Evolutionary conservation across 305 asterid genomes (phyloP), one percentile per base, ranked within the genome.

Genomic region (Fraxinus greggii): DNA sequence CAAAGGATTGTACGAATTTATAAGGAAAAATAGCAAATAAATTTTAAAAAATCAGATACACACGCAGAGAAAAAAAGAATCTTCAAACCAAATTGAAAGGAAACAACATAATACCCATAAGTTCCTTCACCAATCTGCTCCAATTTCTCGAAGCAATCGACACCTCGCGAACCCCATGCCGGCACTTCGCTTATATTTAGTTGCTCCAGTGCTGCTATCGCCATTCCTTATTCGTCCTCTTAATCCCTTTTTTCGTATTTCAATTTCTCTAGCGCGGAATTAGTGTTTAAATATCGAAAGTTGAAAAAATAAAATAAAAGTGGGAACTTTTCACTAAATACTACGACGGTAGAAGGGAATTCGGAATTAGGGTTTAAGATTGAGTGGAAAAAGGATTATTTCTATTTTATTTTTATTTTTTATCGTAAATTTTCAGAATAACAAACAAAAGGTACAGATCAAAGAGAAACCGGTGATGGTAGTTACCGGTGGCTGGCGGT

Each of bases 41-140:
- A 70, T 5, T 45, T 70, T 29, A 3, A 73, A 28, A 29, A 29
- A 12, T 70, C 76, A 29, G 36, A 67, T 28, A 10, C 76, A 63
- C 15, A 5, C 6, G 10, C 33, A 54, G 17, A 78, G 78, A 0
- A 42, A 40, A 28, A 9, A 70, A 2, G 9, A 70, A 51, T 67
- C 33, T 8, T 51, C 13, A 1, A 26, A 38, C 12, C 12, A 70
- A 28, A 32, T 51, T 32, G 17, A 33, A 36, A 24, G 17, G 74
- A 67, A 73, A 73, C 40, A 24, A 45, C 0, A 72, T 61, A 21
- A 67, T 84, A 94, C 98, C 98, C 98, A 86, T 94, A 94, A 84
- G 98, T 94, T 79, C 98, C 98, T 91, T 94, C 98, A 63, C 98
- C 98, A 89, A 94, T 94, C 86, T 93, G 98, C 89, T 94, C 98